Evolutionary conservation across 441 rosid species (phyloP).

Genomic region (Euphorbia celastroides): DNA sequence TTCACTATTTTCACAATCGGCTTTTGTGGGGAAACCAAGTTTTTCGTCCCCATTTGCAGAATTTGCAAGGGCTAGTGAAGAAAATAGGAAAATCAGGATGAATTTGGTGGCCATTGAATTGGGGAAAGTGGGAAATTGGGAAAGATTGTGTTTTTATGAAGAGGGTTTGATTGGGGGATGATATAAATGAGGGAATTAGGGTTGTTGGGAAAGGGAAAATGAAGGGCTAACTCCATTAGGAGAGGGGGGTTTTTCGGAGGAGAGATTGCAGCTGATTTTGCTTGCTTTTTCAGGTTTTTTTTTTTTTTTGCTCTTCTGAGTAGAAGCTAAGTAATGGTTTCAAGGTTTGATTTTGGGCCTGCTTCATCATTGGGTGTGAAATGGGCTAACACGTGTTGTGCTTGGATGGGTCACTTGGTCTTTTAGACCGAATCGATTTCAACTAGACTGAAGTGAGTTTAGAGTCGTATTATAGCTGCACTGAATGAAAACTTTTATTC

Average conservation of each 20-base stretch:
- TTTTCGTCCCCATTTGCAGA: slow-evolving; percentile 41
- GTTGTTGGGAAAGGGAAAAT: slow-evolving; percentile 23
- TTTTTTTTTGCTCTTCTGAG: slow-evolving; percentile 51
- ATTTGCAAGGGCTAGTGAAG: no score
- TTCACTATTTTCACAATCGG: slow-evolving; percentile 51
- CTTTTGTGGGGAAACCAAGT: slow-evolving; percentile 34
- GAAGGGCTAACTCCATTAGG: slow-evolving; percentile 42
- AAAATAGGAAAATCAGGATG: slow-evolving; percentile 21
- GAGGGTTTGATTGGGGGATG: no score
- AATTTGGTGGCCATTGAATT: slow-evolving; percentile 28
- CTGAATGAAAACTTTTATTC: no score
- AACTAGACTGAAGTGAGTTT: no score
- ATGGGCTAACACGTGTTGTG: no score
- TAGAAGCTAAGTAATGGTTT: slow-evolving; percentile 40
- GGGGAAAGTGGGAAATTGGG: neutral
- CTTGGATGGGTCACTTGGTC: no score
- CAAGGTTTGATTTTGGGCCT: neutral
- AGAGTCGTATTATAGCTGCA: no score
- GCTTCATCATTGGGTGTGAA: no score
- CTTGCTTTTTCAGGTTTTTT: slow-evolving; percentile 27
- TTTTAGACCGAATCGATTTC: no score
- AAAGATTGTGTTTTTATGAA: neutral
- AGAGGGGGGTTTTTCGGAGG: slow-evolving; percentile 37
- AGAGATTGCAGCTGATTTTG: slow-evolving; percentile 32
- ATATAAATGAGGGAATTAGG: slow-evolving; percentile 10